These are phyloP conservation scores for Alternaria triticimaculans DNA, from an alignment of 2,329 filamentous ascomycete species.

Conservation along the genomic window DNA sequence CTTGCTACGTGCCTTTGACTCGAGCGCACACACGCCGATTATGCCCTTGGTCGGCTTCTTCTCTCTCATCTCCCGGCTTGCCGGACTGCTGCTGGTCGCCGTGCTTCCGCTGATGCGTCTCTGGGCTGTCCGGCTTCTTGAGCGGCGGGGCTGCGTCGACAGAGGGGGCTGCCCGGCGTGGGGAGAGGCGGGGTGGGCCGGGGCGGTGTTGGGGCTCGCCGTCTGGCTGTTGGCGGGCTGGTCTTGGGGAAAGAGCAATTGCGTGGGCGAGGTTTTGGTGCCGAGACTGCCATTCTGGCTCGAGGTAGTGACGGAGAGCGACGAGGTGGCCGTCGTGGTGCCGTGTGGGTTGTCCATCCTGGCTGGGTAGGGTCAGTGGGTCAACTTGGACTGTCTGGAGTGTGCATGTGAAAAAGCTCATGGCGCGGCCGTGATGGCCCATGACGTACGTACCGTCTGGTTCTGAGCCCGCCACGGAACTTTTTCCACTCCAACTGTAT, in stretches of 20 bases:
- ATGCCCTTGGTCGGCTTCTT: slow-evolving; percentile 61
- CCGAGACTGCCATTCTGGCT: slow-evolving; percentile 53
- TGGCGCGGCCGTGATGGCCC: slow-evolving; percentile 1
- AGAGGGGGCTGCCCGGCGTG: slow-evolving; percentile 22
- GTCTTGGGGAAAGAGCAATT: slow-evolving; percentile 43
- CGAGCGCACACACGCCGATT: slow-evolving; percentile 94
- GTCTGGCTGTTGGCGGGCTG: slow-evolving; percentile 20
- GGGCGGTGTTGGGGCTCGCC: slow-evolving; percentile 13
- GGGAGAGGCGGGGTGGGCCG: slow-evolving; percentile 26
- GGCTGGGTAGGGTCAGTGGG: slow-evolving; percentile 21
- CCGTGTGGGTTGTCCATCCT: slow-evolving; percentile 38
- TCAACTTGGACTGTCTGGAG: background rate
- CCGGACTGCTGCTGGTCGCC: slow-evolving; percentile 80
- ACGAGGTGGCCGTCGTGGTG: slow-evolving; percentile 54
- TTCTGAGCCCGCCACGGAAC: slow-evolving; percentile 55
- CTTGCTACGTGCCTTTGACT: slow-evolving; percentile 95
- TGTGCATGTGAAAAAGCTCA: slow-evolving; percentile 5
- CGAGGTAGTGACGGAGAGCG: slow-evolving; percentile 53
- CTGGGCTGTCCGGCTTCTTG: slow-evolving; percentile 61
- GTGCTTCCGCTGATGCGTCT: slow-evolving; percentile 83
- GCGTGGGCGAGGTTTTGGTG: slow-evolving; percentile 48
- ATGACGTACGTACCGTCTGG: slow-evolving; percentile 51
- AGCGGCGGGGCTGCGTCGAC: slow-evolving; percentile 35
- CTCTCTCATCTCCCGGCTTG: slow-evolving; percentile 66
- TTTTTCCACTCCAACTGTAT: slow-evolving; percentile 57